Percentiles rank a stretch among this genome's conserved stretches.
Evolutionary conservation across 805 yeast species (phyloP).

Genomic region (Ogataea thermomethanolica): DNA sequence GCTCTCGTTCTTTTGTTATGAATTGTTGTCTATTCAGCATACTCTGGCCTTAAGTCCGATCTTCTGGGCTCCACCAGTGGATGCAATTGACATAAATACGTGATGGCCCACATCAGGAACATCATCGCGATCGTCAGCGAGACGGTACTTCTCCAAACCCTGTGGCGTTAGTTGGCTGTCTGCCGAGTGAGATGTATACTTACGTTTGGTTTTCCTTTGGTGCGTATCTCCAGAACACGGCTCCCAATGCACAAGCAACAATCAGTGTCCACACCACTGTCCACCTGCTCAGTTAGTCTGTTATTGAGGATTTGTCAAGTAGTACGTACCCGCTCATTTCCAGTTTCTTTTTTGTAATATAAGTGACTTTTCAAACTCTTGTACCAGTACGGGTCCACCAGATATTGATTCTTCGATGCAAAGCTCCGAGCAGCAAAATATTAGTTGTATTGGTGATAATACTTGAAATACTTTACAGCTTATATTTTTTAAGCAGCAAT

Average conservation of each 20-base stretch:
- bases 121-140: conserved; percentile 61
- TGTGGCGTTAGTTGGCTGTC: conserved; percentile 17
- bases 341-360: conserved; percentile 3
- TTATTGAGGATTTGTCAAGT: not conserved
- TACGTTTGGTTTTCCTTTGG: conserved; percentile 77
- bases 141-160: conserved; percentile 74
- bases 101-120: conserved; percentile 72
- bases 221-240: conserved; percentile 79
- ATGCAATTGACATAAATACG: conserved; percentile 82
- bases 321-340: conserved; percentile 47
- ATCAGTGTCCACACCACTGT: conserved; percentile 65
- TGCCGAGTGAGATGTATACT: conserved; percentile 26
- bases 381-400: too few species aligned
- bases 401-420: too few species aligned
- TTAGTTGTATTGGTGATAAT: not conserved
- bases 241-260: conserved; percentile 53
- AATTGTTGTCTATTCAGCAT: conserved; percentile 32
- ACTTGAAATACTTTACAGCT: conserved; percentile 6
- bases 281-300: conserved; percentile 43
- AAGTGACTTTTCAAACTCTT: too few species aligned
- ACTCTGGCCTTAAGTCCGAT: conserved; percentile 85
- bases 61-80: conserved; percentile 90
- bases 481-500: conserved; percentile 8
- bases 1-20: not conserved
- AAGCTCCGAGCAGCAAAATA: not conserved